These are phyloP conservation scores for Mycena chlorophos DNA, from an alignment of 768 basidiomycete genomes.

Conservation along the genomic window DNA sequence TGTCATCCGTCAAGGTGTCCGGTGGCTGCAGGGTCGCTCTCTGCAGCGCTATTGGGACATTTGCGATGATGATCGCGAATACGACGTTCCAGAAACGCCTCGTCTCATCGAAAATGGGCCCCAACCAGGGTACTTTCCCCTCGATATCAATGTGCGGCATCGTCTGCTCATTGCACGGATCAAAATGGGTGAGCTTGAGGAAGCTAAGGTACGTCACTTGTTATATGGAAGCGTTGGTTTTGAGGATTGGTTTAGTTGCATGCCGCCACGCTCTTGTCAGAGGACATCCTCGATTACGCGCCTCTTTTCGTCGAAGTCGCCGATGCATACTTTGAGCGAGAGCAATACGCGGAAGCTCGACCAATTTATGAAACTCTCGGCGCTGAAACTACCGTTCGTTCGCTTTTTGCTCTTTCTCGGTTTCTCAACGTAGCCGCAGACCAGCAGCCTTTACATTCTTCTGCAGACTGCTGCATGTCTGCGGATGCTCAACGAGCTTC, in stretches of 20 bases:
- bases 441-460: conserved; percentile 69
- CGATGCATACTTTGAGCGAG: conserved; percentile 77
- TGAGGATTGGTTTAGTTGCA: conserved; percentile 55
- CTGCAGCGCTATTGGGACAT: conserved; percentile 79
- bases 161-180: conserved; percentile 82
- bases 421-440: too few relatives aligned
- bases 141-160: conserved; percentile 83
- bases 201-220: conserved; percentile 70
- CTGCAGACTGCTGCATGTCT: conserved; percentile 82
- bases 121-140: conserved; percentile 56
- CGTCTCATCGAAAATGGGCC: conserved; percentile 42
- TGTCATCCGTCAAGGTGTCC: conserved; percentile 70
- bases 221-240: background rate
- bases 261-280: conserved; percentile 63
- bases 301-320: conserved; percentile 82
- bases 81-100: conserved; percentile 48
- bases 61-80: conserved; percentile 89
- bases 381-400: conserved; percentile 65
- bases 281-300: conserved; percentile 77
- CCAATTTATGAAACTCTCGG: conserved; percentile 82
- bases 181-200: conserved; percentile 74
- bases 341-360: conserved; percentile 77
- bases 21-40: conserved; percentile 87
- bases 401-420: background rate
- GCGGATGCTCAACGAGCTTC: conserved; percentile 71